Conservation (phyloP, 2,329 filamentous ascomycete species). For the Cryphonectria nitschkei region DNA sequence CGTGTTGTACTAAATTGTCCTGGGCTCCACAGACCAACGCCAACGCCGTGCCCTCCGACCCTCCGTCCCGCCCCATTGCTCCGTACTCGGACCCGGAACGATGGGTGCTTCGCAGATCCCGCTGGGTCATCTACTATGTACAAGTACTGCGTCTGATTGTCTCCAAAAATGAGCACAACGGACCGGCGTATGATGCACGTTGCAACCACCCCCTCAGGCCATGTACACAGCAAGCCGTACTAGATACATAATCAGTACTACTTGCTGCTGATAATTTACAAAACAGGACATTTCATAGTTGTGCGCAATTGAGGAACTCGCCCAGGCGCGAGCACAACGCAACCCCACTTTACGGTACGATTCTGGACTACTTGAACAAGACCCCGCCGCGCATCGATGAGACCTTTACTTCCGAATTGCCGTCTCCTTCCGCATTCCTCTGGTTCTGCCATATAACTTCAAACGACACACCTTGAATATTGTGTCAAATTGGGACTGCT, state of each 20-base stretch:
- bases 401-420: neutral
- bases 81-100: conserved; percentile 5
- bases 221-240: neutral
- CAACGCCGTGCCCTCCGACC: neutral
- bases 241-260: neutral
- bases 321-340: neutral
- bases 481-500: neutral
- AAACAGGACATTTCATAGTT: neutral
- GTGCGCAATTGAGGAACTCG: neutral
- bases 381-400: neutral
- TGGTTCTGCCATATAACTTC: neutral
- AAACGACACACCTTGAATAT: neutral
- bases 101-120: neutral
- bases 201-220: neutral
- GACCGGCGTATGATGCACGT: neutral
- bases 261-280: neutral
- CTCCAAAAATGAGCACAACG: neutral
- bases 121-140: too few relatives aligned
- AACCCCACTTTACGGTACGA: neutral
- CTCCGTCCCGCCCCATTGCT: conserved; percentile 2
- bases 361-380: neutral
- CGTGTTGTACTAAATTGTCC: neutral
- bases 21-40: neutral
- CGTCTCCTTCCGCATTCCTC: neutral
- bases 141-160: neutral